Base-by-base conservation (phyloP, 225 moss, liverwort and hornwort species). In the Antitrichia curtipendula region DNA sequence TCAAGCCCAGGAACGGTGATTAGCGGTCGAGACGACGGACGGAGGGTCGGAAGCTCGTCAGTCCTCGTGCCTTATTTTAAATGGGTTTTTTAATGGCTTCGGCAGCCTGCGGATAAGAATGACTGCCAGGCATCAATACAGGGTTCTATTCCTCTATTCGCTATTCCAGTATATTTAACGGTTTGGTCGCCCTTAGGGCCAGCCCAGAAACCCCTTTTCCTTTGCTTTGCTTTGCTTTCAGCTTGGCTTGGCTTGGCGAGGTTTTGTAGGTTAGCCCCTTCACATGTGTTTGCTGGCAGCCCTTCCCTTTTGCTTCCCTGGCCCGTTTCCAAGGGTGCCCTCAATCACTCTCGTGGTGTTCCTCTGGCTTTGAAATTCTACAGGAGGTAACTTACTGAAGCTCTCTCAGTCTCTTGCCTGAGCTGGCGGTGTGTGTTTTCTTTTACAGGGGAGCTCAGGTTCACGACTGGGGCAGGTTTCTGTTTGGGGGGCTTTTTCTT, bases 71-170 rank as follows among this genome's bases (percentile, higher is more conserved):
- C 74, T 83, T 78, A n/a, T n/a, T 5, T 18, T 5, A 29, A 11
- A 28, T 7, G 7, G 23, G 20, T 78, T 73, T 47, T 75, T 27
- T 74, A 4, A 40, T 80, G 61, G 32, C 80, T 75, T 74, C 68
- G 34, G 88, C 79, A 85, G 82, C 50, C 58, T 89, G 83, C 80
- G 88, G 91, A 91, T 91, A 91, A 91, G 91, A 86, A 88, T 84
- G 88, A 74, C 83, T 84, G 86, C 86, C 91, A 65, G 86, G 86
- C 86, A 86, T 91, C 83, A 59, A 68, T 83, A 74, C 73, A 16
- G 41, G 72, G 82, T 78, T 74, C 86, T 59, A 80, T 86, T 86
- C 83, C 79, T 19, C 58, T 87, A 66, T 81, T 87, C 86, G 52
- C 70, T 64, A 57, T 87, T 90, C 80, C 73, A 31, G 75, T 59